Conservation (phyloP, 2,329 filamentous ascomycete species). For the Aureobasidium mangrovei region DNA sequence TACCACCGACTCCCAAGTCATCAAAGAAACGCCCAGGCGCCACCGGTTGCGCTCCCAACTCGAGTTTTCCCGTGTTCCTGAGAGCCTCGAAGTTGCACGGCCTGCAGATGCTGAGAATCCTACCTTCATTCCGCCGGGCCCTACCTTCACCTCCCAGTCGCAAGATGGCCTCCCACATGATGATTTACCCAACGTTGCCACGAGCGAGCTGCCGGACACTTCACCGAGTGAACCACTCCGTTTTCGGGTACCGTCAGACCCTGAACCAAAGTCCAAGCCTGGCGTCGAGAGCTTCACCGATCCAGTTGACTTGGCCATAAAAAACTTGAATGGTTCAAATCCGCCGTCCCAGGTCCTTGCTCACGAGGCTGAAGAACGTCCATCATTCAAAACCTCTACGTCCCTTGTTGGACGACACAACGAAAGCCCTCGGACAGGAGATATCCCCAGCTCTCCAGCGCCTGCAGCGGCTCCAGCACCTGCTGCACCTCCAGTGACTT, state of each 20-base stretch:
- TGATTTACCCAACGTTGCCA: background rate
- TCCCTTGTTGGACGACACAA: no score
- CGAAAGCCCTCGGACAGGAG: no score
- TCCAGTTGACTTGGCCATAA: background rate
- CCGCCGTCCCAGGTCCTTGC: no score
- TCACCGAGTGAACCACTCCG: background rate
- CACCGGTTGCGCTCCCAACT: background rate
- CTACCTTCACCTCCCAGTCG: background rate
- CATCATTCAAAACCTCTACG: no score
- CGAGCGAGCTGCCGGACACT: background rate
- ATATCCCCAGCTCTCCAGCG: no score
- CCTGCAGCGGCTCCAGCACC: no score
- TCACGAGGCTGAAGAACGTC: no score
- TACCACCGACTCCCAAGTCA: conserved; percentile 1
- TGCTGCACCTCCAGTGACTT: no score
- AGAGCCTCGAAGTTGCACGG: background rate
- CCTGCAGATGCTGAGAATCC: background rate
- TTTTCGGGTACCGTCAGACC: background rate
- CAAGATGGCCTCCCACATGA: background rate
- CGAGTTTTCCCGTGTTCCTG: background rate
- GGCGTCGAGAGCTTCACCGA: background rate
- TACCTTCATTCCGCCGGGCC: background rate
- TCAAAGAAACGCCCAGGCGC: conserved; percentile 1
- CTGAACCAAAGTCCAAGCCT: background rate
- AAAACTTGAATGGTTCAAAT: background rate